phyloP scores from a whole-genome alignment of 164 flowering plant species.

The Dillenia turbinata region DNA sequence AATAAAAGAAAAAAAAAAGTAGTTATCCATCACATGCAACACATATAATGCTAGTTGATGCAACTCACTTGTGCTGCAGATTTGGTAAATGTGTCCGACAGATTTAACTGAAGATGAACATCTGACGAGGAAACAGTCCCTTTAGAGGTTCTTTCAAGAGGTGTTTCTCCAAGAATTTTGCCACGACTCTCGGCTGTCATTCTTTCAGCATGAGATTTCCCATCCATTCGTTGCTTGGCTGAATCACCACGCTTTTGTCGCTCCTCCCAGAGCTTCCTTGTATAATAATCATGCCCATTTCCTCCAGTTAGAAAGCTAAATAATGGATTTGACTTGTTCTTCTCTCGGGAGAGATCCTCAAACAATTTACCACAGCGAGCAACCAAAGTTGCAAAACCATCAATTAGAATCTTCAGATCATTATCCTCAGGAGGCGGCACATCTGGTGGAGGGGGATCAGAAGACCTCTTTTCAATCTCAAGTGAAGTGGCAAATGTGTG shows the following conservation, averaged over 20 bases:
- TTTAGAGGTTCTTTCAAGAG: conserved; percentile 57
- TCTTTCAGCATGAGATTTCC: conserved; percentile 36
- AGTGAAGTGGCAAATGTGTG: conserved; percentile 70
- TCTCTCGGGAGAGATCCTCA: conserved; percentile 90
- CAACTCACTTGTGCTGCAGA: conserved; percentile 66
- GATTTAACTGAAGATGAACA: conserved; percentile 50
- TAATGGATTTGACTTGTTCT: conserved; percentile 69
- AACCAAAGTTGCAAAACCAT: conserved; percentile 86
- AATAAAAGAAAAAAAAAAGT: no score
- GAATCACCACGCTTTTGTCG: conserved; percentile 51
- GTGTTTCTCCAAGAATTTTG: conserved; percentile 77
- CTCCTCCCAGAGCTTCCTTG: conserved; percentile 89
- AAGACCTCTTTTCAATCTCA: conserved; percentile 26
- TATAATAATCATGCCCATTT: conserved; percentile 71
- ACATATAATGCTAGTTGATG: neutral
- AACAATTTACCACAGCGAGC: conserved; percentile 87
- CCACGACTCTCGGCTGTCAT: conserved; percentile 93
- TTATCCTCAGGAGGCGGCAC: conserved; percentile 81
- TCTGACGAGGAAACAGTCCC: conserved; percentile 43
- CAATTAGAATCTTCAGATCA: conserved; percentile 64
- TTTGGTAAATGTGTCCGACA: conserved; percentile 80
- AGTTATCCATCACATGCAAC: no score
- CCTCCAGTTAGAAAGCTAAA: conserved; percentile 84
- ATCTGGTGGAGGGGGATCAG: conserved; percentile 64
- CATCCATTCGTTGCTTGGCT: conserved; percentile 34